These are phyloP conservation scores for Pseudocercospora fijiensis DNA, from an alignment of 2,329 filamentous ascomycete genomes.

Conservation along the genomic window DNA sequence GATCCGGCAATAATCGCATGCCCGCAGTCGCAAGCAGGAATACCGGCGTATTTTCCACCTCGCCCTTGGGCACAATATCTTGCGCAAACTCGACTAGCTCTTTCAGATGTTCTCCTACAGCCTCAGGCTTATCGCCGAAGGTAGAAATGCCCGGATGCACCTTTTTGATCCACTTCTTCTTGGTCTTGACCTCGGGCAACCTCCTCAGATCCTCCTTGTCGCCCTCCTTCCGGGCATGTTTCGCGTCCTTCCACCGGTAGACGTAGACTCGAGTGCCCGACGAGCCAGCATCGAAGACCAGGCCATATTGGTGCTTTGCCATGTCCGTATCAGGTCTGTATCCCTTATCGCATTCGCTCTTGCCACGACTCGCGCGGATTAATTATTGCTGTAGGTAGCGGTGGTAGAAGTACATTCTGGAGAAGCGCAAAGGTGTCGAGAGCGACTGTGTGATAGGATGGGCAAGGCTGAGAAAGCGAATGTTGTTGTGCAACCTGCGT, in stretches of 20 bases:
- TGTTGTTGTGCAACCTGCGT: not conserved
- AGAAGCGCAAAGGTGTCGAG: not conserved
- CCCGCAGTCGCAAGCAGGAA: slow-evolving; percentile 95
- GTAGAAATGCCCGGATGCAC: slow-evolving; percentile 88
- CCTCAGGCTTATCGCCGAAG: slow-evolving; percentile 73
- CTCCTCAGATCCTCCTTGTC: slow-evolving; percentile 60
- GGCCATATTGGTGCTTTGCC: slow-evolving; percentile 65
- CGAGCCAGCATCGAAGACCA: slow-evolving; percentile 95
- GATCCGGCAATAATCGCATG: slow-evolving; percentile 77
- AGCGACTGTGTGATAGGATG: not conserved
- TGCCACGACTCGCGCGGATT: not conserved
- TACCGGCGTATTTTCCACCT: slow-evolving; percentile 80
- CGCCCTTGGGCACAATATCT: slow-evolving; percentile 70
- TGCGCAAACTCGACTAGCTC: slow-evolving; percentile 78
- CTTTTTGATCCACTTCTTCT: slow-evolving; percentile 89
- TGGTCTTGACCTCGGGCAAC: slow-evolving; percentile 77
- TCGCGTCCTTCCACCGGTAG: slow-evolving; percentile 85
- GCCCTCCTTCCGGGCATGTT: slow-evolving; percentile 63
- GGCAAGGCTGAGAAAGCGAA: not conserved
- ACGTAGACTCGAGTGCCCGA: slow-evolving; percentile 93
- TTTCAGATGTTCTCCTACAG: slow-evolving; percentile 81
- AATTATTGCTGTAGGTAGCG: slow-evolving; percentile 1
- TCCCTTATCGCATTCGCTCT: slow-evolving; percentile 4
- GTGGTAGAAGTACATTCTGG: not conserved
- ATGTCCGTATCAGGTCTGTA: slow-evolving; percentile 22